phyloP scores from a whole-genome alignment of 345 rosid genomes.

The Citrus glauca region DNA sequence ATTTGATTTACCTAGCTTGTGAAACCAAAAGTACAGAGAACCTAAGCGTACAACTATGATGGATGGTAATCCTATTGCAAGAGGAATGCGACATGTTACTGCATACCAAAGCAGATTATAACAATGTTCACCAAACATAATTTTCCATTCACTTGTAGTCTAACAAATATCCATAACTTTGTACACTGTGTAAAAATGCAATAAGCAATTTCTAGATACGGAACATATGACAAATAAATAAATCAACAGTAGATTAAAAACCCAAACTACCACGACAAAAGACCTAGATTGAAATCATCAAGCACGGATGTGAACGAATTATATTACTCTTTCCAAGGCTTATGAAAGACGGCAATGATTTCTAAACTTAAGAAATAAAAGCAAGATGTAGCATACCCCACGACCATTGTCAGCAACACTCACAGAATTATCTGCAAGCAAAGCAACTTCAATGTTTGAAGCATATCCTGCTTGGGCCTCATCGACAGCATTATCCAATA shows the following conservation, averaged over 20 bases:
- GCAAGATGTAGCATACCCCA: constrained; percentile 63
- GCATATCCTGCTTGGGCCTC: constrained; percentile 99
- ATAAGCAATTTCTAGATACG: neutral
- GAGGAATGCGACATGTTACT: neutral
- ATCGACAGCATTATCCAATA: constrained; percentile 93
- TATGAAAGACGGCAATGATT: neutral
- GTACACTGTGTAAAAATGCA: neutral
- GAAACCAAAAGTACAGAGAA: neutral
- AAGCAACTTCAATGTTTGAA: constrained; percentile 58
- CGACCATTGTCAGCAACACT: constrained; percentile 92
- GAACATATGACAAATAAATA: neutral
- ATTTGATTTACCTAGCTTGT: neutral
- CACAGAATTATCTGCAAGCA: constrained; percentile 76
- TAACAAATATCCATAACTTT: neutral
- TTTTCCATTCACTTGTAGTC: neutral
- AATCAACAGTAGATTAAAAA: neutral
- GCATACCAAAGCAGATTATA: neutral
- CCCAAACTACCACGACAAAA: neutral
- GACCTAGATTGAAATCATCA: neutral
- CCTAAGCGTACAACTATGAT: neutral
- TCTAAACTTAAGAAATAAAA: neutral
- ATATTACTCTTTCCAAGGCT: neutral
- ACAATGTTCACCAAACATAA: neutral
- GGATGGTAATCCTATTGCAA: neutral
- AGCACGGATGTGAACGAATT: neutral